These are phyloP conservation scores for Ganoderma sinense DNA, from an alignment of 1,284 basidiomycete species.

Conservation along the genomic window DNA sequence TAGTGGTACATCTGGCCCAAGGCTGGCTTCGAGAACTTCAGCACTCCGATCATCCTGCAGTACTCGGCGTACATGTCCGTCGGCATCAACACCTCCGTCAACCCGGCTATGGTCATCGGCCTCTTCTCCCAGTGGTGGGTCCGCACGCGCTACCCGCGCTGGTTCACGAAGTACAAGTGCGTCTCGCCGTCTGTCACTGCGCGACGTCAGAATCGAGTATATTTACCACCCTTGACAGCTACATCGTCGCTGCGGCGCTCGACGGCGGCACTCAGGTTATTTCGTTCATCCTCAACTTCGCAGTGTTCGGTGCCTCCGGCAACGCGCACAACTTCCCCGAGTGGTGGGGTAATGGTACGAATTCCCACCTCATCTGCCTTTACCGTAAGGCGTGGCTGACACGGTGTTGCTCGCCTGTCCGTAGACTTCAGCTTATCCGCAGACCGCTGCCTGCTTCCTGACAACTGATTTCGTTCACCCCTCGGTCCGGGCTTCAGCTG, in stretches of 20 bases:
- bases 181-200: constrained; percentile 4
- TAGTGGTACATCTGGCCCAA: constrained; percentile 55
- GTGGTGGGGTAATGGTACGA: constrained; percentile 41
- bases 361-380: too few relatives aligned
- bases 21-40: constrained; percentile 52
- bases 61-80: constrained; percentile 54
- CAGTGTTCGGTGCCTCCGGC: constrained; percentile 40
- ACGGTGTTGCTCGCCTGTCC: not conserved
- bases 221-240: constrained; percentile 27
- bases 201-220: not conserved
- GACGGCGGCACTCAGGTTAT: constrained; percentile 43
- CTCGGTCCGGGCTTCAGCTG: not conserved
- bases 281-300: constrained; percentile 44
- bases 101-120: constrained; percentile 56
- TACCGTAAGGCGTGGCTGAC: not conserved
- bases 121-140: constrained; percentile 63
- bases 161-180: constrained; percentile 70
- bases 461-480: constrained; percentile 1
- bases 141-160: constrained; percentile 50
- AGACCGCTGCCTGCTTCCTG: constrained; percentile 37
- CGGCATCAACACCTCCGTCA: constrained; percentile 56
- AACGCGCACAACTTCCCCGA: constrained; percentile 36
- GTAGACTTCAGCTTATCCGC: constrained; percentile 39
- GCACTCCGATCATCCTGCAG: constrained; percentile 52
- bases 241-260: constrained; percentile 42